These are phyloP conservation scores for Mycena olivaceomarginata DNA, from an alignment of 768 basidiomycete genomes.

Conservation along the genomic window DNA sequence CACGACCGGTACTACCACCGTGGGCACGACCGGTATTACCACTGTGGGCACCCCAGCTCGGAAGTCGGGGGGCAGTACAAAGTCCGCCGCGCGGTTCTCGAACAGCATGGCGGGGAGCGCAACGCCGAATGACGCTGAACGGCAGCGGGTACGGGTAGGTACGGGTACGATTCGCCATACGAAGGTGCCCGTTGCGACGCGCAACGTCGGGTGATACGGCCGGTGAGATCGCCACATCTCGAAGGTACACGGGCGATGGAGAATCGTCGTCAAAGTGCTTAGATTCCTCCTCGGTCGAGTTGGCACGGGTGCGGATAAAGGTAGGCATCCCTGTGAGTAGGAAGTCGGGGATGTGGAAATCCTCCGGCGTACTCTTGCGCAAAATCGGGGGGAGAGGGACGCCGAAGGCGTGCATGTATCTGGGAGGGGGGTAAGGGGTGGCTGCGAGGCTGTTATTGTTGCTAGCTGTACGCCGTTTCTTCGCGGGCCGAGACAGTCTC, in stretches of 20 bases:
- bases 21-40: no score
- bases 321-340: not conserved
- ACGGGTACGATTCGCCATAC: not conserved
- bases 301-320: no score
- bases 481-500: no score
- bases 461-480: not conserved
- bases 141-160: no score
- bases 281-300: no score
- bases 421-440: not conserved
- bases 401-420: not conserved
- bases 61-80: not conserved
- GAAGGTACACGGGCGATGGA: no score
- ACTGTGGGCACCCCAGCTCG: no score
- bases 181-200: not conserved
- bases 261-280: no score
- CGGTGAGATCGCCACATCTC: no score
- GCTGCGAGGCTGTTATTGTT: not conserved
- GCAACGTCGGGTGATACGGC: no score
- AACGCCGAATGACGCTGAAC: not conserved
- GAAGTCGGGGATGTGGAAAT: conserved; percentile 7
- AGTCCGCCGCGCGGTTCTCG: not conserved
- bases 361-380: not conserved
- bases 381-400: not conserved
- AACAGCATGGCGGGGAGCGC: not conserved
- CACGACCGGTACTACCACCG: no score